Evolutionary conservation across 116 monocot species (phyloP).

Genomic region (Phalaenopsis hybrid): DNA sequence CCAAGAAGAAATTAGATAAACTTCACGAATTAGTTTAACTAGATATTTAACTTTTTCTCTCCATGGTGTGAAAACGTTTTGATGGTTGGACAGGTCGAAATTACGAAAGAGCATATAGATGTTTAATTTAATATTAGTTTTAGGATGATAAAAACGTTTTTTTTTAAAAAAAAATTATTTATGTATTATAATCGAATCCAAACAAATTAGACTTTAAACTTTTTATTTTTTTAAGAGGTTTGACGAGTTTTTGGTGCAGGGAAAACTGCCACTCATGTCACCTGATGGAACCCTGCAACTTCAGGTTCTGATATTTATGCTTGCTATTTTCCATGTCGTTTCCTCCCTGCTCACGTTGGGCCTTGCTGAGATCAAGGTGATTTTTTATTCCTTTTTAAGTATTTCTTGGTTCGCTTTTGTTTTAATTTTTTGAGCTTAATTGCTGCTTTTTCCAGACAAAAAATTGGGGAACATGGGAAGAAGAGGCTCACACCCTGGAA

Average conservation of each 20-base stretch:
- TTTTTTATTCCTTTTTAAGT: not conserved
- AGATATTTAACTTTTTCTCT: too few species aligned
- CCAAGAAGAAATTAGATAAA: too few species aligned
- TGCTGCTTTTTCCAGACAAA: conserved; percentile 24
- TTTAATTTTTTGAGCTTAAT: not conserved
- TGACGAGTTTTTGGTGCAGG: conserved; percentile 11
- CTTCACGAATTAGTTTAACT: too few species aligned
- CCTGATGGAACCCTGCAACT: conserved; percentile 26
- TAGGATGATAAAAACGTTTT: too few species aligned
- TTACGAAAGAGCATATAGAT: too few species aligned
- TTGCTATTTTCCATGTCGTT: conserved; percentile 35
- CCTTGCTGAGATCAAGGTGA: conserved; percentile 42
- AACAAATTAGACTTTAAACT: too few species aligned
- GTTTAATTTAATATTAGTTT: too few species aligned
- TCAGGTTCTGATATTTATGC: conserved; percentile 34
- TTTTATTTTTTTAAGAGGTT: too few species aligned
- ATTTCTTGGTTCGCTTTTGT: not conserved
- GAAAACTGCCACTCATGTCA: conserved; percentile 39
- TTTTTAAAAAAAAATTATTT: accelerated
- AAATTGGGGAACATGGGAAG: conserved; percentile 49
- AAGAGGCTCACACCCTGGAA: conserved; percentile 39
- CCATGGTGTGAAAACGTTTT: too few species aligned
- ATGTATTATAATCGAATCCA: too few species aligned
- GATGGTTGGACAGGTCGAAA: too few species aligned
- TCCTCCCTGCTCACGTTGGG: conserved; percentile 37